Evolutionary conservation across 108 stramenopile species (phyloP), one percentile per base, ranked within the genome.

Genomic region (Seminavis robusta): DNA sequence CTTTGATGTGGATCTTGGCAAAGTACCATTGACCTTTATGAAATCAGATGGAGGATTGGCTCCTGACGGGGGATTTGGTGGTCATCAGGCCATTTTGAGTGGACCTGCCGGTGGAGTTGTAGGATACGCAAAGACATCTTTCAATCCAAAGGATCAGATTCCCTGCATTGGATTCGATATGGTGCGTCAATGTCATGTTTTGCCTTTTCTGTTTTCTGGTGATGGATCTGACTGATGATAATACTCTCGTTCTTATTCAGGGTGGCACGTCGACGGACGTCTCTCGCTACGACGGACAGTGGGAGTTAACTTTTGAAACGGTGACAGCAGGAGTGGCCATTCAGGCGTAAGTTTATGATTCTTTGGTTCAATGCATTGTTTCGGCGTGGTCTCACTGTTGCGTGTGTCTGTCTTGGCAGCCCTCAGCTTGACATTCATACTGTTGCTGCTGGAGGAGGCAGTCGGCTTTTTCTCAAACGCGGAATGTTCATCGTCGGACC

Each of bases 341-440:
- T 59, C 94, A 96, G 71, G 90, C 89, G 40, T 63, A 34, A 47
- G 57, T 68, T 33, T n/a, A 47, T 25, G 28, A 15, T 43, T 38
- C 17, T 55, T 55, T 29, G 40, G 24, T 1, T 9, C 26, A 7
- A 43, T 11, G 28, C 47, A 2, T 41, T 48, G 24, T 47, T 40
- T 33, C 1, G 28, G n/a, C n/a, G n/a, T n/a, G n/a, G n/a, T n/a
- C n/a, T n/a, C n/a, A n/a, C n/a, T n/a, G n/a, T n/a, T n/a, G n/a
- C n/a, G n/a, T n/a, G n/a, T n/a, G n/a, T n/a, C n/a, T n/a, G n/a
- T n/a, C n/a, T 55, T 21, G 10, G 39, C 55, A 72, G 78, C 69
- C 96, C 98, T 2, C 97, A 99, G 74, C 69, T 99, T 17, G 98
- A 99, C 62, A 97, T 99, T 76, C 92, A 95, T 70, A 99, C 98